A percentile compares a stretch with the other conserved stretches of the same genome.
Conservation (phyloP, 2,329 filamentous ascomycete genomes). For the Tolypocladium amazonense region DNA sequence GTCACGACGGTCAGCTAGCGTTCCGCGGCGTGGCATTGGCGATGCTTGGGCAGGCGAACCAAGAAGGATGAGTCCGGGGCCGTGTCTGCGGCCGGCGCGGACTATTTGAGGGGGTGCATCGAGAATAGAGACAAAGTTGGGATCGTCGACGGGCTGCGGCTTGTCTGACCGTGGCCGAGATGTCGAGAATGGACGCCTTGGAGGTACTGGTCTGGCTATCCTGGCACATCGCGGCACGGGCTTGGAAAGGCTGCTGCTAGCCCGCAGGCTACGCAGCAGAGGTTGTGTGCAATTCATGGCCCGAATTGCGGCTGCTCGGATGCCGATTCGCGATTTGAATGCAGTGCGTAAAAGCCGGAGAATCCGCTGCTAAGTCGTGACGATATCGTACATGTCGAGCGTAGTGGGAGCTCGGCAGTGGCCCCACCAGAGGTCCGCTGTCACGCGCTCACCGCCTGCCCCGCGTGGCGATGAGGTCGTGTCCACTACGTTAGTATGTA, state of each 20-base stretch:
- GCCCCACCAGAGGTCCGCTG: conserved; percentile 1
- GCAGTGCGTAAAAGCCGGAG: neutral
- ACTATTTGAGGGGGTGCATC: conserved; percentile 78
- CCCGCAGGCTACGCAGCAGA: conserved; percentile 15
- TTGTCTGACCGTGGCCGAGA: conserved; percentile 9
- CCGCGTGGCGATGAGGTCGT: neutral
- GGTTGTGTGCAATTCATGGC: conserved; percentile 16
- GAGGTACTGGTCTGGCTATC: neutral
- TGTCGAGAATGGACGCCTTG: conserved; percentile 7
- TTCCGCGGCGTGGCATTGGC: neutral
- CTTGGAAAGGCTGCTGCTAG: neutral
- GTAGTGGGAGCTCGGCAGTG: neutral
- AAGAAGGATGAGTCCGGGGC: conserved; percentile 69
- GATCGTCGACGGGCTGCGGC: conserved; percentile 56
- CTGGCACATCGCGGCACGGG: conserved; percentile 1
- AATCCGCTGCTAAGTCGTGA: neutral
- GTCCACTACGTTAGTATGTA: too few relatives aligned
- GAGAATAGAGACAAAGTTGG: conserved; percentile 72
- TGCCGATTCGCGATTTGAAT: neutral
- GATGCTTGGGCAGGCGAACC: conserved; percentile 29
- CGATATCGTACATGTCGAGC: neutral
- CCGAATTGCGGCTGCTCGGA: neutral
- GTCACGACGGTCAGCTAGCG: neutral
- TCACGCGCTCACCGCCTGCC: conserved; percentile 9
- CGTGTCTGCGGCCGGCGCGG: conserved; percentile 61